Conservation (phyloP, 331 rosid species). For the Prunus yedoensis region DNA sequence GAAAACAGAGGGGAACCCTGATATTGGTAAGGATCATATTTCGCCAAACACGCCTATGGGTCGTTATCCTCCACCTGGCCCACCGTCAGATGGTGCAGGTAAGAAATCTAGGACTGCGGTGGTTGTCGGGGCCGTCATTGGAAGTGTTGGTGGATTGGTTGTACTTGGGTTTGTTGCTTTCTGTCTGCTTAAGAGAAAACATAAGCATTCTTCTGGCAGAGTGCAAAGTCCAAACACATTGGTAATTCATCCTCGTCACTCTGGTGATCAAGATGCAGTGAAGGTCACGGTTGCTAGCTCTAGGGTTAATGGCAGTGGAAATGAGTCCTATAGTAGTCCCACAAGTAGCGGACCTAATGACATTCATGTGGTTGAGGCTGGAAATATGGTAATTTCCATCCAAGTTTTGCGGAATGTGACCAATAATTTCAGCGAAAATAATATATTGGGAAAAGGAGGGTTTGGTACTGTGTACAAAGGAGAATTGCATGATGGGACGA, state of each 20-base stretch:
- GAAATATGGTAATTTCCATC: constrained; percentile 66
- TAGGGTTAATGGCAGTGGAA: no score
- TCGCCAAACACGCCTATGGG: neutral
- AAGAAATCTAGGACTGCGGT: constrained; percentile 23
- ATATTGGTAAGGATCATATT: constrained; percentile 48
- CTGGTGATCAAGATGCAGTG: no score
- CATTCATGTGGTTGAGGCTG: constrained; percentile 53
- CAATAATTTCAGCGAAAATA: no score
- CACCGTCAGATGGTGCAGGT: neutral
- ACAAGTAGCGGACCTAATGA: no score
- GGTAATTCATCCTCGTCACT: no score
- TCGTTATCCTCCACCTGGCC: constrained; percentile 16
- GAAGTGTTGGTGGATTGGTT: constrained; percentile 24
- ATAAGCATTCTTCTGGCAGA: constrained; percentile 14
- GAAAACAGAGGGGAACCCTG: constrained; percentile 50
- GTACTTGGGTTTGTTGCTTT: constrained; percentile 26
- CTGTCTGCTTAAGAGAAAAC: constrained; percentile 25
- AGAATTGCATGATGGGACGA: no score
- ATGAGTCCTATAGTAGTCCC: no score
- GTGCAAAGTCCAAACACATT: constrained; percentile 25
- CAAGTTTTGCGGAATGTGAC: constrained; percentile 69
- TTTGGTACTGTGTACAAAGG: no score
- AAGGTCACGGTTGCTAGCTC: no score
- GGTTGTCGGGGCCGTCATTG: constrained; percentile 39
- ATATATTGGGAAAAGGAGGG: no score